Conservation (phyloP, 2,329 filamentous ascomycete species). For the Paecilomyces fulvus region DNA sequence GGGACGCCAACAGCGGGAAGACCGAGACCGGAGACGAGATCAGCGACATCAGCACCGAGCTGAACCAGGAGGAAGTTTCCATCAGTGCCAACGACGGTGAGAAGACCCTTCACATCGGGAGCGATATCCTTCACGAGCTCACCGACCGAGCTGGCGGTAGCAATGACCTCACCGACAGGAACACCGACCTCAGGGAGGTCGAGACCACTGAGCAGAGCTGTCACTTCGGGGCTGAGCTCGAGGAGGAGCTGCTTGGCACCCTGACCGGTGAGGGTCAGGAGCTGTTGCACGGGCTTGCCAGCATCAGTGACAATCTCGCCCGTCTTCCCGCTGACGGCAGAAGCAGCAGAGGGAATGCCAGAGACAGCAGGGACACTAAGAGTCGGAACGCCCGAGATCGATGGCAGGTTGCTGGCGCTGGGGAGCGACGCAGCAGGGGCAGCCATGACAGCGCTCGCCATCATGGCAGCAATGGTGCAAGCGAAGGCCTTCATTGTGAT, state of each 20-base stretch:
- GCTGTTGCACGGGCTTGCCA: not conserved
- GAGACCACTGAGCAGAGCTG: constrained; percentile 19
- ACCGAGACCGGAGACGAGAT: constrained; percentile 14
- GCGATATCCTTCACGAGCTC: constrained; percentile 18
- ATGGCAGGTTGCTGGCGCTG: not conserved
- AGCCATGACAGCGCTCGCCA: not conserved
- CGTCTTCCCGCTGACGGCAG: not conserved
- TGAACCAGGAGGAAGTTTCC: constrained; percentile 13
- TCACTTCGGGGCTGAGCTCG: constrained; percentile 22
- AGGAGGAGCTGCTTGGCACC: constrained; percentile 21
- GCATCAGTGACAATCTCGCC: not conserved
- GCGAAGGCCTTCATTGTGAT: not conserved
- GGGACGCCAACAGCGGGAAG: constrained; percentile 19
- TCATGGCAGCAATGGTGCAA: not conserved
- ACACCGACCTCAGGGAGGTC: constrained; percentile 18
- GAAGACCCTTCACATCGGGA: constrained; percentile 11
- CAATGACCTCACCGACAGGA: constrained; percentile 18
- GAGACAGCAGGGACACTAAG: not conserved
- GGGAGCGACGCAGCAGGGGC: not conserved
- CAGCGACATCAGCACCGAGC: constrained; percentile 13
- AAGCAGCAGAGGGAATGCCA: not conserved
- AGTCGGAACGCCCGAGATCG: not conserved
- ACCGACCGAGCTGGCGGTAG: constrained; percentile 16
- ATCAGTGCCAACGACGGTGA: constrained; percentile 15
- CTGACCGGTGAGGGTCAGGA: constrained; percentile 19